These are phyloP conservation scores for Coemansia sp. DNA, from an alignment of 192 early-diverging fungal genomes.

Conservation along the genomic window DNA sequence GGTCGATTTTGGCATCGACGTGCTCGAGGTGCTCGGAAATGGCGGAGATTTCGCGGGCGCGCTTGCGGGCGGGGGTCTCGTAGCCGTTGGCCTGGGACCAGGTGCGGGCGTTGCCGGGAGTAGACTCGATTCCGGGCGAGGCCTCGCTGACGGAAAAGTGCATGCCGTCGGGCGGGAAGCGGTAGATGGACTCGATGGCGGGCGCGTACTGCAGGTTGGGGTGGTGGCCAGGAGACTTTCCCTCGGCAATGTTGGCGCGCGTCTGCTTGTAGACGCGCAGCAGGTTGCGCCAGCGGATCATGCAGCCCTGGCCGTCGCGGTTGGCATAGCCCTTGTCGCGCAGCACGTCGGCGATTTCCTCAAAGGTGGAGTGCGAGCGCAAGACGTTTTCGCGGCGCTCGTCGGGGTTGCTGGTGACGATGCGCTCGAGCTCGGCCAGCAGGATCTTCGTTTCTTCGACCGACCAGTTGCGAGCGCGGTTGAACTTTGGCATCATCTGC, in stretches of 20 bases:
- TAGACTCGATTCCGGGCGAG: conserved; percentile 33
- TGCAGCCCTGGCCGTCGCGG: conserved; percentile 54
- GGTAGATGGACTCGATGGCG: conserved; percentile 52
- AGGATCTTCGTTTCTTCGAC: conserved; percentile 50
- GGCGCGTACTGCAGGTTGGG: conserved; percentile 44
- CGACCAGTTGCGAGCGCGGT: conserved; percentile 55
- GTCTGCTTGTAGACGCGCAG: conserved; percentile 80
- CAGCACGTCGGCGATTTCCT: conserved; percentile 46
- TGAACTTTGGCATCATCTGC: conserved; percentile 56
- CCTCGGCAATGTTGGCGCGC: conserved; percentile 61
- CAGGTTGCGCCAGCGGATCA: conserved; percentile 61
- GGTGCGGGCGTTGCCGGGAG: conserved; percentile 29
- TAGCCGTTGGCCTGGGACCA: conserved; percentile 55
- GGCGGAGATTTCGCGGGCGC: conserved; percentile 35
- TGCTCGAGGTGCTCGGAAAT: conserved; percentile 44
- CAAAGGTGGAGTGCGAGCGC: conserved; percentile 47
- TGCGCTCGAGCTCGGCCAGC: conserved; percentile 50
- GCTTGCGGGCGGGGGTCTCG: conserved; percentile 54
- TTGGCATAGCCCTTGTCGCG: conserved; percentile 40
- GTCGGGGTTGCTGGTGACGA: conserved; percentile 44
- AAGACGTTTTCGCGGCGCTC: conserved; percentile 49
- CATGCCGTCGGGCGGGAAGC: conserved; percentile 47
- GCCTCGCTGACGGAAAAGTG: conserved; percentile 30
- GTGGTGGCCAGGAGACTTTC: conserved; percentile 34
- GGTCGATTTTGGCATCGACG: conserved; percentile 49